Evolutionary conservation across 768 basidiomycete species (phyloP).

Genomic region (Tulasnella sp.): DNA sequence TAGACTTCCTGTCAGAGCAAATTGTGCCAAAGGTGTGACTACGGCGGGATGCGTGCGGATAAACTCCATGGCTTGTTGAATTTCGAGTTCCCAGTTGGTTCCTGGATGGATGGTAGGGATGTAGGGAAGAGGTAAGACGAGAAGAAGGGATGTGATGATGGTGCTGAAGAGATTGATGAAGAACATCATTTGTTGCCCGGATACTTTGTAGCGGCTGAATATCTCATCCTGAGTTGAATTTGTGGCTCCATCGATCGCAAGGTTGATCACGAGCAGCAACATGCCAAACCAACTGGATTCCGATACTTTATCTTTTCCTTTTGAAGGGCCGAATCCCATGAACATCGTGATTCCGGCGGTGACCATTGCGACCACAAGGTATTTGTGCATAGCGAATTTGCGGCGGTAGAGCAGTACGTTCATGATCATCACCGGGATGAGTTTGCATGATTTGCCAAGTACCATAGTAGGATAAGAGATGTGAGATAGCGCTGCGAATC

Average conservation of each 20-base stretch:
- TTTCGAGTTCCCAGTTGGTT: slow-evolving; percentile 44
- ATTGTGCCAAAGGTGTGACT: slow-evolving; percentile 60
- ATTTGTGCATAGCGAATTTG: slow-evolving; percentile 85
- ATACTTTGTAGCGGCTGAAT: slow-evolving; percentile 57
- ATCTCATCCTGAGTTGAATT: slow-evolving; percentile 98
- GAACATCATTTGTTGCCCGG: slow-evolving; percentile 99
- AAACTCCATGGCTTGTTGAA: slow-evolving; percentile 56
- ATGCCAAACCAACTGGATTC: slow-evolving; percentile 31
- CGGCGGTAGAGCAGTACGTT: slow-evolving; percentile 92
- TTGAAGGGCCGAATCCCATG: slow-evolving; percentile 64
- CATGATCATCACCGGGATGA: slow-evolving; percentile 97
- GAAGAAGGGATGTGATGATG: slow-evolving; percentile 50
- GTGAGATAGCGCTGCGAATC: slow-evolving; percentile 87
- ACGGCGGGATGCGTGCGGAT: slow-evolving; percentile 65
- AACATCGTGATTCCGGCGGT: slow-evolving; percentile 84
- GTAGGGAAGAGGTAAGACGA: slow-evolving; percentile 60
- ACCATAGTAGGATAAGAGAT: slow-evolving; percentile 99
- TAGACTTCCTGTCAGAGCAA: slow-evolving; percentile 79
- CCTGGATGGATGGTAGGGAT: slow-evolving; percentile 74
- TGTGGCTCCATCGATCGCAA: slow-evolving; percentile 80
- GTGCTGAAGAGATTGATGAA: slow-evolving; percentile 90
- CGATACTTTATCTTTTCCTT: slow-evolving; percentile 33
- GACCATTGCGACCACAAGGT: slow-evolving; percentile 87
- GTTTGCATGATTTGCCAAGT: slow-evolving; percentile 96
- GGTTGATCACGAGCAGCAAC: slow-evolving; percentile 62